Conservation (phyloP, 257 asterid genomes). For the Verbena officinalis region DNA sequence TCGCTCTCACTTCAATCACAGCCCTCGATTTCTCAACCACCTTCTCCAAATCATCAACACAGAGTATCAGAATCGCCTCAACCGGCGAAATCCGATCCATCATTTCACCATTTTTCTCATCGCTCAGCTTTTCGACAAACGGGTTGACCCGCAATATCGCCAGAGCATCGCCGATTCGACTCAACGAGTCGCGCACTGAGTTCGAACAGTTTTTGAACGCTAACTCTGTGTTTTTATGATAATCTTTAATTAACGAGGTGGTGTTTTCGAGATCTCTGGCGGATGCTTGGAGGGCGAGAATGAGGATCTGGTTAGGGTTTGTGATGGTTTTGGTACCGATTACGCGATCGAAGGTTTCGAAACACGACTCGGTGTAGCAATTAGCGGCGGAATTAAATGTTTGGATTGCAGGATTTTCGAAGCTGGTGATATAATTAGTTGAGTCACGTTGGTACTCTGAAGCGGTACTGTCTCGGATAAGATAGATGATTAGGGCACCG, state of each 20-base stretch:
- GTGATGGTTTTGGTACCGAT: not conserved
- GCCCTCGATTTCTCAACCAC: conserved; percentile 21
- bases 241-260: not conserved
- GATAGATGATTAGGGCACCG: conserved; percentile 19
- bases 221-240: not conserved
- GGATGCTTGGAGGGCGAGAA: conserved; percentile 27
- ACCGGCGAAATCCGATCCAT: conserved; percentile 7
- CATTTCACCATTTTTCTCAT: conserved; percentile 19
- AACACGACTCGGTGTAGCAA: conserved; percentile 10
- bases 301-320: conserved; percentile 32
- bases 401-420: conserved; percentile 19
- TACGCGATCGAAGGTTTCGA: conserved; percentile 10
- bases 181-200: conserved; percentile 1
- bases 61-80: conserved; percentile 20
- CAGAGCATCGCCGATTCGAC: not conserved
- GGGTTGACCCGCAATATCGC: conserved; percentile 25
- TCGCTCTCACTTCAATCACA: conserved; percentile 13
- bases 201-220: conserved; percentile 7
- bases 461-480: not conserved
- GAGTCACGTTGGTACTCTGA: not conserved
- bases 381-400: conserved; percentile 3
- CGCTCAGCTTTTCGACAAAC: conserved; percentile 15
- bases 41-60: conserved; percentile 13
- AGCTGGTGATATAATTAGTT: not conserved
- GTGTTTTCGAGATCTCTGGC: not conserved